Conservation (phyloP, 352 stramenopile genomes). For the Stephanocyclus meneghinianus region DNA sequence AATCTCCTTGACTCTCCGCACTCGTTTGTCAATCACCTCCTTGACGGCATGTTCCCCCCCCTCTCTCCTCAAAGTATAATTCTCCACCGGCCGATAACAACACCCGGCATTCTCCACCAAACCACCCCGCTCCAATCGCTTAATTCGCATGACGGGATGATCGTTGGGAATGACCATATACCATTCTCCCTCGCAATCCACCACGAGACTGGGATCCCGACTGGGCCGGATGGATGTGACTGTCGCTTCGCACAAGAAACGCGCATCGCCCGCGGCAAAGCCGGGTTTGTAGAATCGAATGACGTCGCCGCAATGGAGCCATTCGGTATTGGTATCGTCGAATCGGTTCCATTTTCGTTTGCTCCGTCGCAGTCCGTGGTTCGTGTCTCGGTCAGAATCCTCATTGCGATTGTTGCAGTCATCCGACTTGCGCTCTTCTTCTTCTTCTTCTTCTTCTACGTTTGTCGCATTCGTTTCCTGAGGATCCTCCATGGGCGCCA, state of each 20-base stretch:
- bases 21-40: not conserved
- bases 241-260: not conserved
- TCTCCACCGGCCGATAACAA: not conserved
- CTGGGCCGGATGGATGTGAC: conserved; percentile 1
- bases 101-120: not conserved
- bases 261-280: not conserved
- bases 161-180: not conserved
- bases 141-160: not conserved
- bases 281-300: conserved; percentile 13
- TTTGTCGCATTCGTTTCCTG: not conserved
- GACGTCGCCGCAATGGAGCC: not conserved
- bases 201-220: not conserved
- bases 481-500: not conserved
- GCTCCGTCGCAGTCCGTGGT: not conserved
- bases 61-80: not conserved
- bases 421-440: too few relatives aligned
- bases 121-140: not conserved
- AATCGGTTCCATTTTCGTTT: not conserved
- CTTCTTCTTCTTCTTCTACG: too few relatives aligned
- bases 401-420: too few relatives aligned
- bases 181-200: conserved; percentile 1
- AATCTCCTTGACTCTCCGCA: not conserved
- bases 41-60: not conserved
- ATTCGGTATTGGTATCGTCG: not conserved
- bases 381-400: not conserved